Evolutionary conservation across 139 green algal species (phyloP), one percentile per base, ranked within the genome.

Genomic region (Ettlia oleoabundans): DNA sequence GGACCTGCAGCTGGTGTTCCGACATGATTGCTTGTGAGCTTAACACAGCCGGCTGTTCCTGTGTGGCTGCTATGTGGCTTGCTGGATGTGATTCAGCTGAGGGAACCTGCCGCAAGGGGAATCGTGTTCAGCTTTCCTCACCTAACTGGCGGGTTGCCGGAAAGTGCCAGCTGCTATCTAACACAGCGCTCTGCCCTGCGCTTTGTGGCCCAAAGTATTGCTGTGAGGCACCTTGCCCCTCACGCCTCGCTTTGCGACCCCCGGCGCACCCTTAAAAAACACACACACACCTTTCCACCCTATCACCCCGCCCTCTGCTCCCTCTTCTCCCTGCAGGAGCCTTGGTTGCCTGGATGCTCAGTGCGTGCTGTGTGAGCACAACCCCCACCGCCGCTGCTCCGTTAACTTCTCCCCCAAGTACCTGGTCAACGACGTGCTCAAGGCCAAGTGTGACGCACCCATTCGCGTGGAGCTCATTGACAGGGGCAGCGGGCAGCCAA

Each of bases 391-490:
- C 21, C 90, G 94, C 26, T 98, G 93, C 87, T 91, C 91, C 22
- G 86, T 94, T 33, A 95, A 96, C 78, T 95, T 96, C 66, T 85
- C 83, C 24, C 79, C 82, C 8, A 89, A 89, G 82, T 98, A 98
- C 79, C 87, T 98, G 28, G 94, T 98, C 26, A 93, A 94, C 58
- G 94, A 98, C 61, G 53, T 91, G 33, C 90, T 98, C 40, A 93
- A 94, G 76, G 73, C 73, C 73, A 80, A 95, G 52, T 98, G 94
- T 81, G 85, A 92, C 3, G 93, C 94, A 1, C 85, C 85, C 78
- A 98, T 98, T 76, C 86, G 94, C 0, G 88, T 98, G 37, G 94
- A 98, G 88, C 77, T 97, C 0, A 89, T 98, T 26, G 94, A 98
- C 80, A 78, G 87, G 1, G 62, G 76, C 28, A 96, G 89, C 0